Conservation (phyloP, 2,329 filamentous ascomycete genomes). For the Penicillium verrucosum region DNA sequence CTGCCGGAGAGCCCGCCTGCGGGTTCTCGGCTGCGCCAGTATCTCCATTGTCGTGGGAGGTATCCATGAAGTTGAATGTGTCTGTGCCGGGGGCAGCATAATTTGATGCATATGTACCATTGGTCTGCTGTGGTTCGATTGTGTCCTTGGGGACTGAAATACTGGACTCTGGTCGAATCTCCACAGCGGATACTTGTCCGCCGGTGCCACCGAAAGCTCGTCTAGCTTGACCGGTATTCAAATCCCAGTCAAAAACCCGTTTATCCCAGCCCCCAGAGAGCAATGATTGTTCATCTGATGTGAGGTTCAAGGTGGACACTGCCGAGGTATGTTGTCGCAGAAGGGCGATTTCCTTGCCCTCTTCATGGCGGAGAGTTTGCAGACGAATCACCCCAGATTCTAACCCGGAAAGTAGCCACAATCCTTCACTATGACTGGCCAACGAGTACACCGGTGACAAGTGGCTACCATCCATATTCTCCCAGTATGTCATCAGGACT, state of each 20-base stretch:
- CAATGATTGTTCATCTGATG: slow-evolving; percentile 80
- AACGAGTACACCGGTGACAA: slow-evolving; percentile 93
- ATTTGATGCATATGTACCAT: slow-evolving; percentile 73
- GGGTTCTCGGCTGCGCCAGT: slow-evolving; percentile 52
- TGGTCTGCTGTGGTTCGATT: slow-evolving; percentile 49
- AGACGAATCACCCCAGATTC: slow-evolving; percentile 91
- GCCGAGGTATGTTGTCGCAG: slow-evolving; percentile 84
- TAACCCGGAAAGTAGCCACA: slow-evolving; percentile 88
- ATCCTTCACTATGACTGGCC: slow-evolving; percentile 80
- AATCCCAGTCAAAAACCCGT: slow-evolving; percentile 87
- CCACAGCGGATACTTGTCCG: slow-evolving; percentile 82
- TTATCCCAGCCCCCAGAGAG: slow-evolving; percentile 97
- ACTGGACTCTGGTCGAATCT: slow-evolving; percentile 74
- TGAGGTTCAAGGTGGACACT: slow-evolving; percentile 79
- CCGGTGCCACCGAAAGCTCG: slow-evolving; percentile 74
- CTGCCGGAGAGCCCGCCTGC: slow-evolving; percentile 62
- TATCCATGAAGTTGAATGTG: slow-evolving; percentile 48
- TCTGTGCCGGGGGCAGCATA: slow-evolving; percentile 61
- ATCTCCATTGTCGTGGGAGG: slow-evolving; percentile 34
- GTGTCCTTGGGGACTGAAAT: slow-evolving; percentile 73
- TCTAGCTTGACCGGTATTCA: slow-evolving; percentile 76
- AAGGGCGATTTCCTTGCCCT: slow-evolving; percentile 81
- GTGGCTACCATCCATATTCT: slow-evolving; percentile 76
- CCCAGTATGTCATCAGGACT: slow-evolving; percentile 94
- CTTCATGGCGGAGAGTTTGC: slow-evolving; percentile 88